A percentile compares a stretch with the other conserved stretches of the same genome.
phyloP scores from a whole-genome alignment of 179 eudicot genomes.

The Carnegiea gigantea region DNA sequence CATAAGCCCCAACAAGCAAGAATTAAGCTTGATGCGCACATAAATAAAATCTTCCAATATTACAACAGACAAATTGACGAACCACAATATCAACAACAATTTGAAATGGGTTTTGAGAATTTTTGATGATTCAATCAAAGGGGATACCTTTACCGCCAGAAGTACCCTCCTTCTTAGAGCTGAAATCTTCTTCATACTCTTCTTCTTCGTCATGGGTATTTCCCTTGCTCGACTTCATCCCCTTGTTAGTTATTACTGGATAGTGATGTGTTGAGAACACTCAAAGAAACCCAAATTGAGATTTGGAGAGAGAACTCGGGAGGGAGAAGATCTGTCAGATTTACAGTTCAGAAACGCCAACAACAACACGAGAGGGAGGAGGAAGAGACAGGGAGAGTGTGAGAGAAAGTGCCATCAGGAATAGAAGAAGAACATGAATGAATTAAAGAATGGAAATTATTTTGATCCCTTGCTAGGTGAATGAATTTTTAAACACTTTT shows the following conservation, averaged over 20 bases:
- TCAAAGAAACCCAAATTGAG: neutral
- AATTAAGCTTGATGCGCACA: neutral
- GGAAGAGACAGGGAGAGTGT: neutral
- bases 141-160: neutral
- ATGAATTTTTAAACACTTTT: neutral
- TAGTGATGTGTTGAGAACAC: neutral
- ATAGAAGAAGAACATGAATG: neutral
- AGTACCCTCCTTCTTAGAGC: neutral
- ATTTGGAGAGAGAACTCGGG: neutral
- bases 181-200: neutral
- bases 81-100: neutral
- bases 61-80: neutral
- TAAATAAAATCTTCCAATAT: neutral
- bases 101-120: neutral
- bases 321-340: constrained; percentile 2
- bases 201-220: neutral
- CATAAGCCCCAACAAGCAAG: neutral
- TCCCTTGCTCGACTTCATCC: neutral
- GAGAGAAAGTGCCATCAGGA: neutral
- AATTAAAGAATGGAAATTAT: neutral
- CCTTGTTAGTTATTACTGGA: neutral
- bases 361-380: neutral
- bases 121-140: neutral
- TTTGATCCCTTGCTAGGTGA: neutral
- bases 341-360: neutral